Base-by-base conservation (phyloP, 73 alveolate genomes). In the Uronychia setigera region DNA sequence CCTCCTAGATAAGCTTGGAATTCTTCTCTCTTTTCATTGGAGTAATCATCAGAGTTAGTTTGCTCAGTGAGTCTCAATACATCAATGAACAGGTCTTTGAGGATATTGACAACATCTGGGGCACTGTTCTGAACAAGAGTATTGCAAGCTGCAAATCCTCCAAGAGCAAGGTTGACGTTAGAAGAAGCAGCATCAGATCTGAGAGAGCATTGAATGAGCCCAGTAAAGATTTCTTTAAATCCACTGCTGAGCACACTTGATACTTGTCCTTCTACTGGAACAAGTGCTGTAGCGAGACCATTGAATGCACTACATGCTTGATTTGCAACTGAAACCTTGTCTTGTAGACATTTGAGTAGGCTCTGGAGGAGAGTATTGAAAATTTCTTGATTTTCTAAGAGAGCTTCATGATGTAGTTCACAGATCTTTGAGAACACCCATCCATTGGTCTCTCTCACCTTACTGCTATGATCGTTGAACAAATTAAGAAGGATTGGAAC, bases 341-440 rank as follows among this genome's bases (percentile, higher is more conserved):
- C 95, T 25, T 27, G 27, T 11, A 89, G 83, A 26, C 87, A 58
- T 46, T 78, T 75, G 26, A 78, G 25, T 28, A 84, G 31, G 46
- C 32, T 32, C 25, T 80, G 80, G 26, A 83, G 30, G 59, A 89
- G 32, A 0, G 35, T 74, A 0, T 58, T 77, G 75, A 84, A 67
- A 35, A 84, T n/a, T 27, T 35, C 1, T 13, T 31, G 78, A 31
- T 35, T 57, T 30, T 57, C 88, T 1, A 83, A 33, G 29, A 89
- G 26, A 11, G 77, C 92, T 19, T 78, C 91, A 11, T 89, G 82
- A 60, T 89, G 88, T 35, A 58, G 80, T 33, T 87, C 92, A 74
- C 87, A 78, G 27, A 89, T 82, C 32, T 79, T 89, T 14, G 89
- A 78, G 85, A 89, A 77, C 27, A 89, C 90, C 95, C 95, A 89